These are phyloP conservation scores for Salix brachista DNA, from an alignment of 345 rosid species.

Conservation along the genomic window DNA sequence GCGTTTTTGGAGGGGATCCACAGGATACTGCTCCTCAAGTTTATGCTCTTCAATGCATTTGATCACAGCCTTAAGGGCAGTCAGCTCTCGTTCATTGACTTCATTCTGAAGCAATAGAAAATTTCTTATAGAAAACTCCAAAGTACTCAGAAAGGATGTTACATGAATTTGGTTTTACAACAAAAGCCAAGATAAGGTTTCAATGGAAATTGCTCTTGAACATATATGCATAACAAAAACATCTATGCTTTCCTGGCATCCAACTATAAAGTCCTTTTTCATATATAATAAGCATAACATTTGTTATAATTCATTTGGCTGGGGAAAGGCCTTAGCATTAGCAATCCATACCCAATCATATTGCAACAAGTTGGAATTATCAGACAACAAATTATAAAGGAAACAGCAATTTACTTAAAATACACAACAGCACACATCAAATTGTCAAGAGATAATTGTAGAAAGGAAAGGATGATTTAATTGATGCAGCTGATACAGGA, in stretches of 20 bases:
- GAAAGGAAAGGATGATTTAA: background rate
- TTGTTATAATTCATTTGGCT: background rate
- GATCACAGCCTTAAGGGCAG: conserved; percentile 73
- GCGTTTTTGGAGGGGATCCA: conserved; percentile 61
- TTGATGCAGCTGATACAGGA: background rate
- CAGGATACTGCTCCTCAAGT: conserved; percentile 79
- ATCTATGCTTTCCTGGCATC: background rate
- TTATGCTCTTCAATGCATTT: conserved; percentile 96
- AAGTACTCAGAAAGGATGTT: background rate
- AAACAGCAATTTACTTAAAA: background rate
- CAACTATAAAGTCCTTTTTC: background rate
- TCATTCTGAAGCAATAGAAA: conserved; percentile 51
- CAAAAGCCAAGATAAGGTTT: background rate
- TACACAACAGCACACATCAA: background rate
- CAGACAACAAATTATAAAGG: background rate
- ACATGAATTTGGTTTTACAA: background rate
- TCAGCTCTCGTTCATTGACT: conserved; percentile 75
- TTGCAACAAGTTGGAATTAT: background rate
- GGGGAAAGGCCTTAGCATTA: background rate
- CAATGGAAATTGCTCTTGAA: background rate
- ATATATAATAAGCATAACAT: background rate
- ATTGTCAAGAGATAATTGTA: background rate
- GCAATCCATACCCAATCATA: background rate
- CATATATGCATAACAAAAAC: background rate
- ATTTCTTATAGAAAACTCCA: background rate